Percentiles rank a stretch among this genome's conserved stretches.
These are phyloP conservation scores for Microsporum canis DNA, from an alignment of 2,329 filamentous ascomycete species.

Conservation along the genomic window DNA sequence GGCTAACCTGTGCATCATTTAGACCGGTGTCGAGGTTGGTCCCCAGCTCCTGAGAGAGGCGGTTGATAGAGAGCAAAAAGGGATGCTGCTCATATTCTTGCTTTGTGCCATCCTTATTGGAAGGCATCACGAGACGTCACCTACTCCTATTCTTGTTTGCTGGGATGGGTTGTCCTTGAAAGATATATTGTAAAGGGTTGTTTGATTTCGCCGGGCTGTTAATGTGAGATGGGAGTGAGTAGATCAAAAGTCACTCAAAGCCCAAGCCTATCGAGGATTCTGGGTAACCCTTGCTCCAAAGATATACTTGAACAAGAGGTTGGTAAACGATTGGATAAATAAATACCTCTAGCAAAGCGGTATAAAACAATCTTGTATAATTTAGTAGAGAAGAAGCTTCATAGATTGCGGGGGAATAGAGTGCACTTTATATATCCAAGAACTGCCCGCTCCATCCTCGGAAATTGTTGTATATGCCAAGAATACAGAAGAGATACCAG, in stretches of 20 bases:
- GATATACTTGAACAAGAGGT: background rate
- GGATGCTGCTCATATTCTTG: slow-evolving; percentile 25
- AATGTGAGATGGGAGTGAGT: background rate
- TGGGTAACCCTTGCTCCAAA: background rate
- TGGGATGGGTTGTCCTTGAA: background rate
- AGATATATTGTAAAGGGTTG: background rate
- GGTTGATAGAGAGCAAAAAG: slow-evolving; percentile 25
- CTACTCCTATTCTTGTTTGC: background rate
- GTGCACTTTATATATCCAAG: background rate
- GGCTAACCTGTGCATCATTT: slow-evolving; percentile 32
- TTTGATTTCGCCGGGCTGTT: background rate
- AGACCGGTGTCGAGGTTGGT: slow-evolving; percentile 42
- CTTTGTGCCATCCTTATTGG: slow-evolving; percentile 10
- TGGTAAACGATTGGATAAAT: background rate
- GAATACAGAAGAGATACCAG: background rate
- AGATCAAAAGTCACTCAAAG: background rate
- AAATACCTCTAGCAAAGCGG: background rate
- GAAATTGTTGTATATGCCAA: background rate
- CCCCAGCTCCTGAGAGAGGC: slow-evolving; percentile 35
- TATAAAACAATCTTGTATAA: background rate
- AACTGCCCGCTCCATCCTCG: background rate
- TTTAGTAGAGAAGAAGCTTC: background rate
- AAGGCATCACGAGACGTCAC: slow-evolving; percentile 12
- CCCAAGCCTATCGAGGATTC: background rate
- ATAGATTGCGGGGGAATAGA: background rate